phyloP scores from a whole-genome alignment of 257 asterid species.

The Apocynum venetum region DNA sequence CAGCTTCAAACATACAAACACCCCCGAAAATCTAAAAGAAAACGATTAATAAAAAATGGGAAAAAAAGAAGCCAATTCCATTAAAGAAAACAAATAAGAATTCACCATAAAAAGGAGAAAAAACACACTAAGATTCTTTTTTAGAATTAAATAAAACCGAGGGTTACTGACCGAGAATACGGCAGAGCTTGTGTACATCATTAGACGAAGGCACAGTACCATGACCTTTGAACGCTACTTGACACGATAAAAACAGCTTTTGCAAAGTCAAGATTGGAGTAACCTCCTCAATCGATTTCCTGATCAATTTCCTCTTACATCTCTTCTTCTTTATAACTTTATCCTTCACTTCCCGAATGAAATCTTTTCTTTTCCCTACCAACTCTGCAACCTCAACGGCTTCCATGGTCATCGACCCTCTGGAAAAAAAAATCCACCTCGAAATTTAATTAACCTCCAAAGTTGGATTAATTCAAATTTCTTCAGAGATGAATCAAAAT shows the following conservation, averaged over 20 bases:
- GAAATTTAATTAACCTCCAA: too few relatives aligned
- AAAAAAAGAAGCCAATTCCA: neutral
- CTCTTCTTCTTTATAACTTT: conserved; percentile 48
- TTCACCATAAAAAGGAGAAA: too few relatives aligned
- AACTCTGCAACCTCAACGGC: conserved; percentile 32
- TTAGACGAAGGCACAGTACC: conserved; percentile 43
- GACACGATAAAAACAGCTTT: conserved; percentile 47
- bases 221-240: conserved; percentile 49
- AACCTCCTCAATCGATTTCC: conserved; percentile 21
- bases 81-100: neutral
- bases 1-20: neutral
- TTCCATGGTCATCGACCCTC: conserved; percentile 18
- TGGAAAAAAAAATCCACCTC: too few relatives aligned
- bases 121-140: too few relatives aligned
- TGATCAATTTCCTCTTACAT: neutral
- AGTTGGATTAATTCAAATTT: too few relatives aligned
- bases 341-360: conserved; percentile 16
- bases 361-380: conserved; percentile 25
- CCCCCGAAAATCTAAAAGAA: neutral
- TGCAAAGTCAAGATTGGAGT: conserved; percentile 35
- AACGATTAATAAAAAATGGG: neutral
- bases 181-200: conserved; percentile 42
- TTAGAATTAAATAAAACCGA: too few relatives aligned
- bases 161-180: conserved; percentile 46
- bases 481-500: too few relatives aligned